These are phyloP conservation scores for Meyerozyma guilliermondii DNA, from an alignment of 1,139 yeast genomes.

Conservation along the genomic window DNA sequence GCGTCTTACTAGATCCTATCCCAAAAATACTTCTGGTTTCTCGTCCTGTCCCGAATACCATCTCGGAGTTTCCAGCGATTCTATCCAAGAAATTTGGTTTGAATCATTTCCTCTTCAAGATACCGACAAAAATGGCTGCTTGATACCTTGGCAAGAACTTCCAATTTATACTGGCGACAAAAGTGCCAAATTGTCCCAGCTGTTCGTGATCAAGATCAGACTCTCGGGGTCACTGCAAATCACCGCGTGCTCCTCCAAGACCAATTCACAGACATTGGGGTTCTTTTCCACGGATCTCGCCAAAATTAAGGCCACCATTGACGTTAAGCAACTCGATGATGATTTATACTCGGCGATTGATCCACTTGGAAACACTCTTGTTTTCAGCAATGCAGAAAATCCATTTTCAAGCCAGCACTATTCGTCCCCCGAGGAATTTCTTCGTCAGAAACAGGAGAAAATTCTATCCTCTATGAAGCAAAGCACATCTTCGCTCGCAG, in stretches of 20 bases:
- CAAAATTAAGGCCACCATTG: slow-evolving; percentile 22
- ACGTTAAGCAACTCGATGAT: slow-evolving; percentile 13
- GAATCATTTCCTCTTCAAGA: slow-evolving; percentile 62
- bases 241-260: neutral
- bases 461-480: slow-evolving; percentile 13
- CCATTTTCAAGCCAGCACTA: slow-evolving; percentile 26
- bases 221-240: slow-evolving; percentile 34
- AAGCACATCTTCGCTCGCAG: neutral
- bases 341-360: slow-evolving; percentile 31
- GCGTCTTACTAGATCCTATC: slow-evolving; percentile 48
- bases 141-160: slow-evolving; percentile 57
- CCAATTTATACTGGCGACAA: slow-evolving; percentile 49
- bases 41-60: slow-evolving; percentile 24
- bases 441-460: slow-evolving; percentile 16
- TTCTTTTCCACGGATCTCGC: slow-evolving; percentile 50
- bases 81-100: slow-evolving; percentile 65
- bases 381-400: slow-evolving; percentile 34
- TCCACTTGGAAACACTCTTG: slow-evolving; percentile 52
- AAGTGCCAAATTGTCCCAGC: slow-evolving; percentile 22
- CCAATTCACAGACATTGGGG: slow-evolving; percentile 18
- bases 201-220: slow-evolving; percentile 52
- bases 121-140: slow-evolving; percentile 38
- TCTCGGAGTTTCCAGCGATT: slow-evolving; percentile 58
- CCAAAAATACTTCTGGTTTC: slow-evolving; percentile 42
- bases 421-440: slow-evolving; percentile 25